These are phyloP conservation scores for Colletotrichum eleusines DNA, from an alignment of 2,329 filamentous ascomycete genomes.

Conservation along the genomic window DNA sequence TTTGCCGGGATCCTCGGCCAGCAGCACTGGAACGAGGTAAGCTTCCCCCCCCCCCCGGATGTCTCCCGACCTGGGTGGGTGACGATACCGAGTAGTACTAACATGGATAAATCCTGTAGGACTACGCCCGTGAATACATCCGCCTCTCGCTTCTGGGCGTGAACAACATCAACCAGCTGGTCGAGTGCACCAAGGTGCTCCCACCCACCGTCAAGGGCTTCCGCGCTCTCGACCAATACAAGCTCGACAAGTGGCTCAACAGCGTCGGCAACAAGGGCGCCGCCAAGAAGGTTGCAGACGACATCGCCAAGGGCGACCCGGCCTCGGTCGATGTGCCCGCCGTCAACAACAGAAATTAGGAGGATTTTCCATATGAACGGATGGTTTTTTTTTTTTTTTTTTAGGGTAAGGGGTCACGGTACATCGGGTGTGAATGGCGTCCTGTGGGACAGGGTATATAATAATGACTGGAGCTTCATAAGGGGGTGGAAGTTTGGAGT, in stretches of 20 bases:
- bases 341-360: slow-evolving; percentile 27
- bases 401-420: background rate
- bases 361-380: background rate
- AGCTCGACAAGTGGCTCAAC: slow-evolving; percentile 43
- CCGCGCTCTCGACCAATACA: slow-evolving; percentile 36
- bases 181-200: slow-evolving; percentile 66
- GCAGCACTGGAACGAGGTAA: slow-evolving; percentile 56
- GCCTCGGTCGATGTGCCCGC: slow-evolving; percentile 33
- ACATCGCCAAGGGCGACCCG: slow-evolving; percentile 35
- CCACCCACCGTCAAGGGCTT: slow-evolving; percentile 48
- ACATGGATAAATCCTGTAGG: slow-evolving; percentile 47
- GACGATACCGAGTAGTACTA: background rate
- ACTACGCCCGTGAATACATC: slow-evolving; percentile 66
- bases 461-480: background rate
- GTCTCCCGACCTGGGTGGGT: too few relatives aligned
- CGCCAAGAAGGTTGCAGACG: slow-evolving; percentile 33
- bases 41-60: slow-evolving; percentile 19
- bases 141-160: slow-evolving; percentile 69
- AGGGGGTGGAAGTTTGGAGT: too few relatives aligned
- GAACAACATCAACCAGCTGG: slow-evolving; percentile 66
- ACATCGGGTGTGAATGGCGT: too few relatives aligned
- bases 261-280: slow-evolving; percentile 41
- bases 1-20: slow-evolving; percentile 54
- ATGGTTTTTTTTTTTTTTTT: too few relatives aligned
- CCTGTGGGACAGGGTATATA: too few relatives aligned